These are phyloP conservation scores for Trypanosoma boissoni DNA, from an alignment of 208 protist genomes.

Conservation along the genomic window DNA sequence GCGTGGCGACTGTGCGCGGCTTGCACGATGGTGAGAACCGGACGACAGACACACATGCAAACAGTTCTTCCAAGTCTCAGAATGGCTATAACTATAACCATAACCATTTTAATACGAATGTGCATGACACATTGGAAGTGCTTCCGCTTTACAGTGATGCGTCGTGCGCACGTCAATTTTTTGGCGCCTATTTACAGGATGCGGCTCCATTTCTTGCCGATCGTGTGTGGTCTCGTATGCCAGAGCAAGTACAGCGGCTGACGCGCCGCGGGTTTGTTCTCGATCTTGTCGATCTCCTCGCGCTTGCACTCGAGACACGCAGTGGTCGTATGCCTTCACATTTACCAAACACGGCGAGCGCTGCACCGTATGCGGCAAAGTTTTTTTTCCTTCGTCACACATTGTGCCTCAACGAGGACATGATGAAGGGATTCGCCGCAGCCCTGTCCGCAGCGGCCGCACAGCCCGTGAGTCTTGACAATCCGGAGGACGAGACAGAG, in stretches of 20 bases:
- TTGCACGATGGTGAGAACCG: no score
- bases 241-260: conserved; percentile 65
- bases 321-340: conserved; percentile 42
- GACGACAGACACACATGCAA: conserved; percentile 10
- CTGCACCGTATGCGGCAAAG: conserved; percentile 65
- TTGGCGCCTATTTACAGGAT: conserved; percentile 56
- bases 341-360: conserved; percentile 68
- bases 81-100: no score
- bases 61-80: no score
- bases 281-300: conserved; percentile 75
- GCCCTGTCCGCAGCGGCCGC: conserved; percentile 18
- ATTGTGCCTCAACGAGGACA: conserved; percentile 39
- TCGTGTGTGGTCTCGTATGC: conserved; percentile 75
- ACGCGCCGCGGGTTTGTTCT: conserved; percentile 54
- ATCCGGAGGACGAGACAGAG: conserved; percentile 29
- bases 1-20: conserved; percentile 58
- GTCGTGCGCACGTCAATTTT: conserved; percentile 30
- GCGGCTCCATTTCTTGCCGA: conserved; percentile 60
- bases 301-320: conserved; percentile 62
- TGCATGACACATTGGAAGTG: no score
- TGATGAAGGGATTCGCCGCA: conserved; percentile 33
- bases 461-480: no score
- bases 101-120: no score
- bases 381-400: conserved; percentile 81
- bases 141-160: conserved; percentile 51